Base-by-base conservation (phyloP, 2,329 filamentous ascomycete genomes). In the Diplocarpon rosae region DNA sequence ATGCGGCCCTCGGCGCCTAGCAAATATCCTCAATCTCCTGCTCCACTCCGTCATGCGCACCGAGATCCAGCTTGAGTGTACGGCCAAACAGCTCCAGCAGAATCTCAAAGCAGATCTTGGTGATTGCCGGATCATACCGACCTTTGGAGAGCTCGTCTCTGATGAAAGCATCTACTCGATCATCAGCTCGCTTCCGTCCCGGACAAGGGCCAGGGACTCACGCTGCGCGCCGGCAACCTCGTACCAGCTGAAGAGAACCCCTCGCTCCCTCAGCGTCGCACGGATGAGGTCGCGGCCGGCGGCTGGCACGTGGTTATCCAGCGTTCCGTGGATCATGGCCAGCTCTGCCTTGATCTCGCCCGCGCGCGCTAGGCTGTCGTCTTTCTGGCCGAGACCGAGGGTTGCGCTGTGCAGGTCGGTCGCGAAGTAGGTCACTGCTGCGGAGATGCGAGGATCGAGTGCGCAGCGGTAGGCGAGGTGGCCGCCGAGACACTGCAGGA, bases 201-300 rank as follows among this genome's bases (percentile, higher is more conserved):
- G 11, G 29, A 16, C 13, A n/a, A 15, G 11, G 14, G n/a, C 28
- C 14, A 31, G 7, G 6, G 7, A 70, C 72, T 59, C 62, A 78
- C 73, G 89, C 65, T 95, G 89, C 3, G 89, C 88, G 78, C 86
- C 90, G n/a, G 86, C 85, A 52, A 85, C 79, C 67, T 95, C 89
- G 65, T 92, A 87, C 62, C 86, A 95, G 59, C 78, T 83, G 58
- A 90, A 89, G 9, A 74, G 70, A 5, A 82, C 74, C 9, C 82
- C 83, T 5, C 80, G 77, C 16, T 86, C 85, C 56, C 89, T 79
- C 56, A 95, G 70, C 49, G 86, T 89, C 62, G 77, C 77, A 47
- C 88, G 77, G 62, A 95, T 92, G 53, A 93, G 65, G 64, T 94
- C 87, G 14, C 89, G 74, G 1, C 89, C 89, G 33, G 76, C 76